Percentiles rank a stretch among this genome's conserved stretches.
phyloP scores from a whole-genome alignment of 345 rosid genomes.

The Lumnitzera racemosa region DNA sequence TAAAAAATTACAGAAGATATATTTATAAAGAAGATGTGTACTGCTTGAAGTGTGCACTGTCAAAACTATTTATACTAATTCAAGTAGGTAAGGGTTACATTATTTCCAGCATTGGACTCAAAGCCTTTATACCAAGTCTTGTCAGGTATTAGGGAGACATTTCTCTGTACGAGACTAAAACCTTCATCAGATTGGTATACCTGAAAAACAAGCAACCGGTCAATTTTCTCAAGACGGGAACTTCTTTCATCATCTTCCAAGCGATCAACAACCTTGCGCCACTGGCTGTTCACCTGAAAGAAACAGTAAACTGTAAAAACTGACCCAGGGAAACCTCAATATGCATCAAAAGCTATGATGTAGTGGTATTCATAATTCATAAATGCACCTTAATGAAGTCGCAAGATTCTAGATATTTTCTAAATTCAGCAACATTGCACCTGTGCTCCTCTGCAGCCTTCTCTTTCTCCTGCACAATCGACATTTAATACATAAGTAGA shows the following conservation, averaged over 20 bases:
- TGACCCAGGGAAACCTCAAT: background rate
- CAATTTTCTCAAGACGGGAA: constrained; percentile 77
- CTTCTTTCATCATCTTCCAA: constrained; percentile 94
- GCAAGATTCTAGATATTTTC: constrained; percentile 75
- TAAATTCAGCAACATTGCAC: constrained; percentile 52
- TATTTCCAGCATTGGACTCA: too few species aligned
- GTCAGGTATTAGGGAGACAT: too few species aligned
- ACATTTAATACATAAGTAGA: too few species aligned
- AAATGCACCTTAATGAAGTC: constrained; percentile 80
- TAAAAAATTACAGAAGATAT: too few species aligned
- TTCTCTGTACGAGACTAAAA: too few species aligned
- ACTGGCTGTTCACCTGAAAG: constrained; percentile 71
- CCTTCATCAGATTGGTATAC: constrained; percentile 15
- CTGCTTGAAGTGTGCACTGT: too few species aligned
- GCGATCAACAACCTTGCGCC: constrained; percentile 91
- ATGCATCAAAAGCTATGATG: constrained; percentile 5
- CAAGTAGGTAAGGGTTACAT: too few species aligned
- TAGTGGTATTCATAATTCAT: background rate
- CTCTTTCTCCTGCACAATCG: constrained; percentile 60
- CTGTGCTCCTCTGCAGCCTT: constrained; percentile 76
- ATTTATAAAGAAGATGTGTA: too few species aligned
- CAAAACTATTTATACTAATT: too few species aligned
- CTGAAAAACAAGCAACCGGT: constrained; percentile 76
- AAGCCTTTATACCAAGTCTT: too few species aligned
- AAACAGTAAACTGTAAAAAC: constrained; percentile 5